Percentiles rank a stretch among this genome's conserved stretches.
phyloP scores from a whole-genome alignment of 768 basidiomycete species.

The Leccinum truebloodii region DNA sequence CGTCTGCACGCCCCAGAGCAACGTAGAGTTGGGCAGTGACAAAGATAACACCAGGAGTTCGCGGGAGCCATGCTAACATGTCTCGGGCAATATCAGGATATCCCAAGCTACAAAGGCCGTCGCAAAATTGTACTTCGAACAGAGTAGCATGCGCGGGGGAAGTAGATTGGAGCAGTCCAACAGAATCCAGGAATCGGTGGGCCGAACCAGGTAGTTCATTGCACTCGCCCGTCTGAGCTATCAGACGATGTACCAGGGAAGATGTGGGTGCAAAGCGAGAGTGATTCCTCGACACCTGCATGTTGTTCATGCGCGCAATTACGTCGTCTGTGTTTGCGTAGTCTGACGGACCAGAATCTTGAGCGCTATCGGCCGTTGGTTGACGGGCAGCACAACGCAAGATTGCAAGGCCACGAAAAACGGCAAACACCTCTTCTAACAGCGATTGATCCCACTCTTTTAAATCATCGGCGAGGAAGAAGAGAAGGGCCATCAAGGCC shows the following conservation, averaged over 20 bases:
- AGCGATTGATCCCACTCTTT: constrained; percentile 62
- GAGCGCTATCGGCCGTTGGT: constrained; percentile 44
- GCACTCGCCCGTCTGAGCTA: constrained; percentile 51
- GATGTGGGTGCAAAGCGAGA: constrained; percentile 50
- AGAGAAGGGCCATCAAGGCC: constrained; percentile 62
- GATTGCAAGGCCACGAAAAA: constrained; percentile 78
- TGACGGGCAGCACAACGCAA: constrained; percentile 61
- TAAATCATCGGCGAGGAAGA: constrained; percentile 70
- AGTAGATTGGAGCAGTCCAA: constrained; percentile 65
- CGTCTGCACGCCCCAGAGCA: constrained; percentile 64
- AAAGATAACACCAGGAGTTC: constrained; percentile 74
- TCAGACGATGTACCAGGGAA: constrained; percentile 64
- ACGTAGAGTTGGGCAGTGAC: constrained; percentile 70
- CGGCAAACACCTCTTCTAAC: constrained; percentile 73
- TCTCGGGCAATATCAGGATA: constrained; percentile 62
- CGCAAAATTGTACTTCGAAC: constrained; percentile 72
- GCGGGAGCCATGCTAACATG: constrained; percentile 74
- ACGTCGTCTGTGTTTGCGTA: constrained; percentile 60
- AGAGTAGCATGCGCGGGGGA: constrained; percentile 67
- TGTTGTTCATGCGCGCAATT: constrained; percentile 61
- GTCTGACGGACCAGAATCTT: constrained; percentile 34
- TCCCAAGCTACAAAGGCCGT: constrained; percentile 63
- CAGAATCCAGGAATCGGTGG: constrained; percentile 68
- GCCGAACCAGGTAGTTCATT: constrained; percentile 57
- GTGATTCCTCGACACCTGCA: constrained; percentile 64